A percentile compares a stretch with the other conserved stretches of the same genome.
Evolutionary conservation across 2,329 filamentous ascomycete genomes (phyloP).

Genomic region (Ambrosiella cleistominuta): DNA sequence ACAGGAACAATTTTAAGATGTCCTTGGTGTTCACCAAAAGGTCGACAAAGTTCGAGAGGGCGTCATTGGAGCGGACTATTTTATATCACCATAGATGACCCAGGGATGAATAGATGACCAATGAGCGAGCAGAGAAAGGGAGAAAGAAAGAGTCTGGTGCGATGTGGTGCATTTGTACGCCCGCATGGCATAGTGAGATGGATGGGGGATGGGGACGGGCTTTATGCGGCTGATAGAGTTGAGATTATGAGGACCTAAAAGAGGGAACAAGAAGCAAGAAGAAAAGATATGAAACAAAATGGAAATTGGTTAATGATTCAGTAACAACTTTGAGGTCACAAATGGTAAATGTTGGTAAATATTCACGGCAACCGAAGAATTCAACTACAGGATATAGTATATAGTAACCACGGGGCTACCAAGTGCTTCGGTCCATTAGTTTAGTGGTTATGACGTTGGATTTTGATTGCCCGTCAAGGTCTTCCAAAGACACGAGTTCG

Average conservation of each 20-base stretch:
- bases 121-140: too few species aligned
- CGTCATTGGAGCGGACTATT: too few species aligned
- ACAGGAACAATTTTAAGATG: too few species aligned
- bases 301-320: background rate
- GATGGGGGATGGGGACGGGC: too few species aligned
- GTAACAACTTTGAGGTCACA: background rate
- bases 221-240: too few species aligned
- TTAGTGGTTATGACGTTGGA: constrained; percentile 8
- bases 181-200: too few species aligned
- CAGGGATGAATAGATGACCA: too few species aligned
- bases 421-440: background rate
- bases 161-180: too few species aligned
- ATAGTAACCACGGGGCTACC: background rate
- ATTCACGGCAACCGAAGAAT: background rate
- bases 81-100: too few species aligned
- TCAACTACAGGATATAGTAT: background rate
- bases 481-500: constrained; percentile 8
- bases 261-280: background rate
- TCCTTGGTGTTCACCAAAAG: too few species aligned
- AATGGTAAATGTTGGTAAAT: background rate
- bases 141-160: too few species aligned
- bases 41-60: too few species aligned
- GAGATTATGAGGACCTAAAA: background rate
- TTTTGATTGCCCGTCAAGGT: constrained; percentile 5
- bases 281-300: background rate